Evolutionary conservation across 768 basidiomycete genomes (phyloP), one percentile per base, ranked within the genome.

Genomic region (Lactifluus subvellereus): DNA sequence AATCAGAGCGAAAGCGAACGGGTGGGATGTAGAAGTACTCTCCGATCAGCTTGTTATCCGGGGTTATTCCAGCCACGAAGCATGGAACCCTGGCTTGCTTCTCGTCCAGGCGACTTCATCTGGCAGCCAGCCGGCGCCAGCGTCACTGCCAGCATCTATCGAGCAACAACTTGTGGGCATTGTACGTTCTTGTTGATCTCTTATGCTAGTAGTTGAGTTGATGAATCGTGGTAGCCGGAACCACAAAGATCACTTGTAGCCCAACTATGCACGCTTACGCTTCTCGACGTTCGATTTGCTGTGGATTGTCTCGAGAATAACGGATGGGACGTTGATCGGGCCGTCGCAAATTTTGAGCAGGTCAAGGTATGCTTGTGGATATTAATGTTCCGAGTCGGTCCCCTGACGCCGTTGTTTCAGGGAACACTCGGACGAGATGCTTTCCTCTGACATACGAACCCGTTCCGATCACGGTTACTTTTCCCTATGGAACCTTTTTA

Each of bases 11-110:
- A 87, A 85, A 70, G 68, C 79, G 57, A 85, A 82, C 58, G 93
- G 94, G 13, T 99, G 97, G 97, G 87, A 91, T 54, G 89, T 93
- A 61, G 78, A 85, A 60, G 87, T 98, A 68, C 77, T 98, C 3
- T 97, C 94, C 16, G 97, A 99, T 74, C 85, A 91, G 66, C 84
- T 88, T 75, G 84, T 84, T 42, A 77, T 98, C 60, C 87, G 94
- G 47, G 81, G 79, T n/a, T 96, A 91, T 73, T 91, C 93, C 5
- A 88, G 84, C 67, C 83, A 83, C 56, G 86, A 86, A 64, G 88
- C 89, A 20, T 96, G 93, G 87, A 79, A 75, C 67, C 83, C 83
- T 40, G 89, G 91, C 8, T 83, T 86, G 8, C 80, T 94, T 77
- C 77, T 82, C 18, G 86, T 92, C 6, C 88, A 91, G 68, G 84